Conservation (phyloP, 331 rosid species). For the Malus hybrid region DNA sequence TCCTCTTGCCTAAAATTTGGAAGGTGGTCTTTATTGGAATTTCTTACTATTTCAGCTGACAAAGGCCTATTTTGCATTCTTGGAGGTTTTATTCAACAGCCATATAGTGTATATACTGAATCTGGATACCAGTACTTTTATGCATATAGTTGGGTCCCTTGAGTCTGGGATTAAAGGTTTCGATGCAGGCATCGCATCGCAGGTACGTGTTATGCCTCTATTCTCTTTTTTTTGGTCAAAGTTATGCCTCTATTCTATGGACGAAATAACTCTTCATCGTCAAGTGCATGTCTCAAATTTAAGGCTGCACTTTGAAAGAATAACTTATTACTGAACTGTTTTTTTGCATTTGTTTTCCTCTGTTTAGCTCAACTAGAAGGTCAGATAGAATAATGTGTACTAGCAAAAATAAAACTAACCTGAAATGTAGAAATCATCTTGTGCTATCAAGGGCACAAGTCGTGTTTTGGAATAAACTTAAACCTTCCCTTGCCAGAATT, state of each 20-base stretch:
- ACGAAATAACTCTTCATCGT: neutral
- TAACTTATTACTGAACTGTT: neutral
- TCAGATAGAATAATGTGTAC: neutral
- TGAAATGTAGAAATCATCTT: neutral
- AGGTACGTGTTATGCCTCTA: conserved; percentile 40
- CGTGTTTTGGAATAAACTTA: neutral
- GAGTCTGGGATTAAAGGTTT: conserved; percentile 98
- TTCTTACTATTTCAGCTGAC: conserved; percentile 64
- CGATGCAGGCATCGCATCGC: conserved; percentile 85
- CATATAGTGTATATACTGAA: conserved; percentile 72
- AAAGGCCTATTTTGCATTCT: conserved; percentile 84
- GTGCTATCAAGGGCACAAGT: neutral
- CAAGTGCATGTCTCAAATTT: neutral
- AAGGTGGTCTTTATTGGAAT: neutral
- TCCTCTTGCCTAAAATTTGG: neutral
- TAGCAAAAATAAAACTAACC: neutral
- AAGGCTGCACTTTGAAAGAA: neutral
- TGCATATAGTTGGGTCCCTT: conserved; percentile 89
- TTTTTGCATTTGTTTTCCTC: neutral
- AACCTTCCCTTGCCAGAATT: neutral
- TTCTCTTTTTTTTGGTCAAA: too few species aligned
- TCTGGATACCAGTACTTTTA: conserved; percentile 74
- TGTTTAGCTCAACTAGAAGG: neutral
- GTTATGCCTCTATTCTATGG: neutral
- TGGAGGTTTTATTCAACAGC: conserved; percentile 90